Conservation (phyloP, 2,329 filamentous ascomycete genomes). For the Fusarium sp. region DNA sequence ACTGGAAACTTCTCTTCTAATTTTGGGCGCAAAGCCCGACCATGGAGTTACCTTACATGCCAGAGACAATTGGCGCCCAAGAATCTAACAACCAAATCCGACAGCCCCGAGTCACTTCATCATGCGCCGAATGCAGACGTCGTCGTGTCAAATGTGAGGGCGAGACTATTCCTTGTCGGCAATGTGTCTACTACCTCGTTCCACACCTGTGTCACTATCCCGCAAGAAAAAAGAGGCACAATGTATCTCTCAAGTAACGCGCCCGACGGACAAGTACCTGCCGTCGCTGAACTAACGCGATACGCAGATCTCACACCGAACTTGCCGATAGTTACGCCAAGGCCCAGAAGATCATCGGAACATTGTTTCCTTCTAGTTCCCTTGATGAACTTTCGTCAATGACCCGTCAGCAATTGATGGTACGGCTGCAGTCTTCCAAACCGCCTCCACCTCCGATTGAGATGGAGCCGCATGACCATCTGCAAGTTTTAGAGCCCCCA, state of each 20-base stretch:
- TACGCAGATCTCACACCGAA: not conserved
- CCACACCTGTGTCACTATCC: slow-evolving; percentile 21
- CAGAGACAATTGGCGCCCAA: not conserved
- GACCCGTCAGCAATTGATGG: not conserved
- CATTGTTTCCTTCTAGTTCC: not conserved
- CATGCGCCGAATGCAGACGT: slow-evolving; percentile 22
- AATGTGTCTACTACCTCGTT: slow-evolving; percentile 23
- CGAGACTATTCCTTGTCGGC: slow-evolving; percentile 1
- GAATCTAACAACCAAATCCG: not conserved
- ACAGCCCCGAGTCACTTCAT: not conserved
- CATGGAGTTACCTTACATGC: not conserved
- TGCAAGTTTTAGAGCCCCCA: slow-evolving; percentile 3
- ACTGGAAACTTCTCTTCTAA: not conserved
- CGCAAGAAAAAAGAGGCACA: slow-evolving; percentile 6
- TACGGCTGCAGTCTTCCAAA: not conserved
- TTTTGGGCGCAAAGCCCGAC: not conserved
- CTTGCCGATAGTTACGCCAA: not conserved
- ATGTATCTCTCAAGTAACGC: slow-evolving; percentile 8
- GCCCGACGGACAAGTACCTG: not conserved
- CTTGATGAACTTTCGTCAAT: slow-evolving; percentile 3
- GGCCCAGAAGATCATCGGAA: not conserved
- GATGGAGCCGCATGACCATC: not conserved
- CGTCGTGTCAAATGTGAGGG: slow-evolving; percentile 23
- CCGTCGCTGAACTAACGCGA: not conserved
- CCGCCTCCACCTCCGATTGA: not conserved